A percentile compares a stretch with the other conserved stretches of the same genome.
Evolutionary conservation across 2,329 filamentous ascomycete genomes (phyloP).

Genomic region (Fusarium solani-melongenae): DNA sequence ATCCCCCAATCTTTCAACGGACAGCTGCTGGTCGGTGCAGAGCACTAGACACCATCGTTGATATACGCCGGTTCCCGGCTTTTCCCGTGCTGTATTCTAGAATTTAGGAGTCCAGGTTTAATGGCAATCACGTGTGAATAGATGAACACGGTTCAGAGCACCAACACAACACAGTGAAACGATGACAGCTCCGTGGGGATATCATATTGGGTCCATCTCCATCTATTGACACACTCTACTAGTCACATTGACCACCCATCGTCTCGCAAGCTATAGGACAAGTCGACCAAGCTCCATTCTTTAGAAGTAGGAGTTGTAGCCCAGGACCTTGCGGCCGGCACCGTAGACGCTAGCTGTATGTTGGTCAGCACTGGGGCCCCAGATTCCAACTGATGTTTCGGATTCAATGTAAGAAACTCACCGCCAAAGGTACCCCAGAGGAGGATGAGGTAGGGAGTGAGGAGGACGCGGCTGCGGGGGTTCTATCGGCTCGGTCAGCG

Average conservation of each 20-base stretch:
- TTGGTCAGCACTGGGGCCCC: constrained; percentile 23
- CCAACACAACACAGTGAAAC: neutral
- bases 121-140: constrained; percentile 47
- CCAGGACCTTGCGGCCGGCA: constrained; percentile 77
- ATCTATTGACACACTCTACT: constrained; percentile 44
- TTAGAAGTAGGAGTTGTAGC: constrained; percentile 84
- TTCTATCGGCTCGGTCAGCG: constrained; percentile 57
- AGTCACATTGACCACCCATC: constrained; percentile 33
- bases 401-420: constrained; percentile 54
- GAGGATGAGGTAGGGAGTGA: constrained; percentile 75
- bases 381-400: neutral
- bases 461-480: constrained; percentile 71
- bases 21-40: constrained; percentile 33
- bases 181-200: constrained; percentile 19
- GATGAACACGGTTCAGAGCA: constrained; percentile 32
- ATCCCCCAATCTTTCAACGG: neutral
- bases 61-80: constrained; percentile 38
- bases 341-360: constrained; percentile 71
- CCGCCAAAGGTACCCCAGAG: constrained; percentile 72
- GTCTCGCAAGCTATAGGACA: constrained; percentile 12
- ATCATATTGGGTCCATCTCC: constrained; percentile 29
- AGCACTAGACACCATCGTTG: constrained; percentile 33
- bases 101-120: constrained; percentile 47
- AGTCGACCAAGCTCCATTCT: constrained; percentile 10
- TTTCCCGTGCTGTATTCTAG: constrained; percentile 44